These are phyloP conservation scores for Colletotrichum chlorophyti DNA, from an alignment of 2,329 filamentous ascomycete species.

Conservation along the genomic window DNA sequence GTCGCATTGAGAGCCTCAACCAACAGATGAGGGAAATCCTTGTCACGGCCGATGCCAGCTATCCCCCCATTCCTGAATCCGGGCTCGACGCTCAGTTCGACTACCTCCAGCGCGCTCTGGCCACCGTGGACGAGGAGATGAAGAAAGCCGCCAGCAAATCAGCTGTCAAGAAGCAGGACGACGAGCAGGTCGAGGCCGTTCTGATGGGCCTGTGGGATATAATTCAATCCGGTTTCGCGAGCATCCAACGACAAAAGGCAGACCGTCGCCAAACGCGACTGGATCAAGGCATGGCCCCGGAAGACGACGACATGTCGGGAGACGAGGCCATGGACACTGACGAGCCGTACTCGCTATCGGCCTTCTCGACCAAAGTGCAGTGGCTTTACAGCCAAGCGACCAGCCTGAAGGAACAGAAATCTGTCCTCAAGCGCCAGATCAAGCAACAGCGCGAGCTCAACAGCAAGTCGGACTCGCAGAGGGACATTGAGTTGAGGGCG, in stretches of 20 bases:
- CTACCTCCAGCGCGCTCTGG: constrained; percentile 70
- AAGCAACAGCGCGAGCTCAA: constrained; percentile 95
- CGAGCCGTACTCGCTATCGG: constrained; percentile 74
- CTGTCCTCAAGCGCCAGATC: constrained; percentile 87
- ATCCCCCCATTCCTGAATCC: constrained; percentile 66
- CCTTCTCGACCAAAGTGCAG: constrained; percentile 81
- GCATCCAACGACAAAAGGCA: constrained; percentile 60
- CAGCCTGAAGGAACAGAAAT: constrained; percentile 84
- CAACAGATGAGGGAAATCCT: constrained; percentile 68
- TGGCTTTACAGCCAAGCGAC: constrained; percentile 80
- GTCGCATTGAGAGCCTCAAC: constrained; percentile 68
- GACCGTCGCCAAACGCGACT: constrained; percentile 59
- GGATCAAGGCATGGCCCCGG: constrained; percentile 64
- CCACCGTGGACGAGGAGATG: constrained; percentile 54
- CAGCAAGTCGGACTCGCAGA: constrained; percentile 79
- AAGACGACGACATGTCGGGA: constrained; percentile 67
- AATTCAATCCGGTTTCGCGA: constrained; percentile 61
- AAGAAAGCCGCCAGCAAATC: constrained; percentile 39
- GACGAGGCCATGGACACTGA: constrained; percentile 64
- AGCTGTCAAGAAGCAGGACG: constrained; percentile 44
- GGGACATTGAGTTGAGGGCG: constrained; percentile 68
- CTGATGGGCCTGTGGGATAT: constrained; percentile 64
- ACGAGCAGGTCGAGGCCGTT: constrained; percentile 62
- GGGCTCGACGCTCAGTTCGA: constrained; percentile 71
- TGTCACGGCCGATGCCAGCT: constrained; percentile 50